These are phyloP conservation scores for Arachis hypogaea DNA, from an alignment of 306 rosid species.

Conservation along the genomic window DNA sequence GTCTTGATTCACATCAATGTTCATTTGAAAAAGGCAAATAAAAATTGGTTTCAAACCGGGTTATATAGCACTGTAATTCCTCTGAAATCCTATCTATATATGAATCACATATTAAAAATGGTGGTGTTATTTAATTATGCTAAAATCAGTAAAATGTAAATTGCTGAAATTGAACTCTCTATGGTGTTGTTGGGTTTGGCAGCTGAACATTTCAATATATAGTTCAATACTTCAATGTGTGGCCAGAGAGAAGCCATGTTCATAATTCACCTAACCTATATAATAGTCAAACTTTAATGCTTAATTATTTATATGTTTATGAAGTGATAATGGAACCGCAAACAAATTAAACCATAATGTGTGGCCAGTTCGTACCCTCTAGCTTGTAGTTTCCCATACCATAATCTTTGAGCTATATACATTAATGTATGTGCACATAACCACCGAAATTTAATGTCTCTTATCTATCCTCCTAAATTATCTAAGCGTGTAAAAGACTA, in stretches of 20 bases:
- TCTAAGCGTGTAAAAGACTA: background rate
- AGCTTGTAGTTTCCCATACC: background rate
- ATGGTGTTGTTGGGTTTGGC: background rate
- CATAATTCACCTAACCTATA: background rate
- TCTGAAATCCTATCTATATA: too few species aligned
- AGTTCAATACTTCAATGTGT: too few species aligned
- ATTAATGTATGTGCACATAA: background rate
- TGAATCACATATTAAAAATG: background rate
- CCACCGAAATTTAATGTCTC: conserved; percentile 32
- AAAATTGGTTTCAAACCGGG: too few species aligned
- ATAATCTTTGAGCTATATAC: conserved; percentile 8
- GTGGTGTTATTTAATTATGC: too few species aligned
- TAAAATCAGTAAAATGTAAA: too few species aligned
- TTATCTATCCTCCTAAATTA: background rate
- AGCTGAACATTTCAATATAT: background rate
- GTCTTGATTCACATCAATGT: too few species aligned
- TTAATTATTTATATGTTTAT: too few species aligned
- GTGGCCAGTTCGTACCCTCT: conserved; percentile 7
- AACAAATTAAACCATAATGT: background rate
- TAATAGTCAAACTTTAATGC: background rate
- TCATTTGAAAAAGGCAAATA: too few species aligned
- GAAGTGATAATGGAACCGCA: conserved; percentile 31
- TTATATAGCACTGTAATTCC: too few species aligned
- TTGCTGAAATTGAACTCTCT: too few species aligned
- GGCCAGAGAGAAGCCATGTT: background rate